Evolutionary conservation across 192 early-diverging fungal genomes (phyloP).

Genomic region (Coemansia asiatica): DNA sequence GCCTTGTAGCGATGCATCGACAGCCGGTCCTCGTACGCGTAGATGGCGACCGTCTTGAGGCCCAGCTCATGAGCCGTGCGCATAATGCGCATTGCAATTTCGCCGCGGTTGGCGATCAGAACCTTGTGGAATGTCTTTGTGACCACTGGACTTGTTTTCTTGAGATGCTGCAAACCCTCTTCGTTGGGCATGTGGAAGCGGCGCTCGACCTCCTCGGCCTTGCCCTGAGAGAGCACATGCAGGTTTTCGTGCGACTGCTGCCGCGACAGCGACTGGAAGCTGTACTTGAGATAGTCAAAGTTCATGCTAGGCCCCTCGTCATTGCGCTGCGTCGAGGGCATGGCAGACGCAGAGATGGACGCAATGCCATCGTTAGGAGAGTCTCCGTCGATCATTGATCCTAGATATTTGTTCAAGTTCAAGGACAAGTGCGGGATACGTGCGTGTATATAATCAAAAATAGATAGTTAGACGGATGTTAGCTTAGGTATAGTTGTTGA

Average conservation of each 20-base stretch:
- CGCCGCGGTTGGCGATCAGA: slow-evolving; percentile 63
- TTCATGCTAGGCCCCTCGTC: slow-evolving; percentile 44
- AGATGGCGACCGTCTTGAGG: slow-evolving; percentile 85
- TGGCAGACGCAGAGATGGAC: slow-evolving; percentile 39
- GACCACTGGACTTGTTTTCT: slow-evolving; percentile 52
- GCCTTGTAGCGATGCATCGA: slow-evolving; percentile 95
- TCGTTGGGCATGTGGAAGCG: slow-evolving; percentile 59
- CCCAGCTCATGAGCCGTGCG: slow-evolving; percentile 90
- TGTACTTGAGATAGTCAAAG: slow-evolving; percentile 57
- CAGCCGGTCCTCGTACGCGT: slow-evolving; percentile 87
- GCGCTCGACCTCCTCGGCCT: slow-evolving; percentile 47
- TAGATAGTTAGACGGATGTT: too few relatives aligned
- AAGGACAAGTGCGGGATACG: not conserved
- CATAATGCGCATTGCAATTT: slow-evolving; percentile 95
- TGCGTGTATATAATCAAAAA: too few relatives aligned
- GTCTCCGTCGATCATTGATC: slow-evolving; percentile 31
- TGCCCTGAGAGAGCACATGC: slow-evolving; percentile 14
- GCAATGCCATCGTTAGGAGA: slow-evolving; percentile 44
- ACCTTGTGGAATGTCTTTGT: slow-evolving; percentile 54
- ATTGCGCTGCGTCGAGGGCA: slow-evolving; percentile 31
- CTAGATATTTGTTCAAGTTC: too few relatives aligned
- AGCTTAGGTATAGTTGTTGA: too few relatives aligned
- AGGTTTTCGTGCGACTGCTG: slow-evolving; percentile 48
- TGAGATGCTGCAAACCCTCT: slow-evolving; percentile 52
- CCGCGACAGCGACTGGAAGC: slow-evolving; percentile 53